These are phyloP conservation scores for Prunus campanulata DNA, from an alignment of 306 rosid species.

Conservation along the genomic window DNA sequence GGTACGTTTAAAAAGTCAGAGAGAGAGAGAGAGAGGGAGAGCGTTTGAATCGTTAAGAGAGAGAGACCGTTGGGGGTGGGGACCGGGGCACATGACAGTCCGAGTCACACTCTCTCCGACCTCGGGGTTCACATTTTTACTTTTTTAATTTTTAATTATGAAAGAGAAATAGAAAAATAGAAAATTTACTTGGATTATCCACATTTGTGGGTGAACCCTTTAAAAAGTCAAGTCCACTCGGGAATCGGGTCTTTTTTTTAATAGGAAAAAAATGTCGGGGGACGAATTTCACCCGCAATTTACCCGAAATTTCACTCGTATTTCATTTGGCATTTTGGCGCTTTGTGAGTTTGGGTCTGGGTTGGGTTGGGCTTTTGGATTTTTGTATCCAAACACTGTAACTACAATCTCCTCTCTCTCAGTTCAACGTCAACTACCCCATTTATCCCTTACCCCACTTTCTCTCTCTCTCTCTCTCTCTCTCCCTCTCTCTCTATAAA, in stretches of 20 bases:
- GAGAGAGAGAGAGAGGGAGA: not conserved
- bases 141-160: too few species aligned
- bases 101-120: conserved; percentile 9
- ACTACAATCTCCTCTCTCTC: not conserved
- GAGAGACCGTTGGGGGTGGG: conserved; percentile 32
- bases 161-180: not conserved
- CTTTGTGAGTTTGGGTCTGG: not conserved
- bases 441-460: not conserved
- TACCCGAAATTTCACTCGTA: conserved; percentile 20
- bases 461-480: not conserved
- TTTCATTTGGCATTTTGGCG: conserved; percentile 6
- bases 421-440: conserved; percentile 34
- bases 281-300: conserved; percentile 2
- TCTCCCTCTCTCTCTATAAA: conserved; percentile 38
- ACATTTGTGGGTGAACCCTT: conserved; percentile 26
- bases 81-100: conserved; percentile 33
- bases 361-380: conserved; percentile 9
- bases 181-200: conserved; percentile 26
- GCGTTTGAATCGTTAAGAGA: conserved; percentile 22
- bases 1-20: conserved; percentile 23
- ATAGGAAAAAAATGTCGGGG: not conserved
- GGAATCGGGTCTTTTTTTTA: not conserved
- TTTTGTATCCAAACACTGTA: not conserved
- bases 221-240: conserved; percentile 17
- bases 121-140: not conserved